Evolutionary conservation across 805 yeast species (phyloP), one percentile per base, ranked within the genome.

Genomic region (Clavispora carvajalis): DNA sequence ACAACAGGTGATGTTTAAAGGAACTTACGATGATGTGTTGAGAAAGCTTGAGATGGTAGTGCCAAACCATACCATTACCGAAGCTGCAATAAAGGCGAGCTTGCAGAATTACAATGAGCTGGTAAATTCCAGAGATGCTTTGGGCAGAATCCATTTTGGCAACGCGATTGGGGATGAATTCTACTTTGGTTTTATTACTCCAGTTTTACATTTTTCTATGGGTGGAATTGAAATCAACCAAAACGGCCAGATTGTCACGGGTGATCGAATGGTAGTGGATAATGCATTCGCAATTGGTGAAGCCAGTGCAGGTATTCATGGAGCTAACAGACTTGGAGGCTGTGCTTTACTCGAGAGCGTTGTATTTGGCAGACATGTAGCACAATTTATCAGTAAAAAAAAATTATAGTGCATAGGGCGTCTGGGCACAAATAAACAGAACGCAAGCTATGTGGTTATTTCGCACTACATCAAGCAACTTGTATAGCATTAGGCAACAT

Each of bases 221-320:
- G 62, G 62, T 1, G 62, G 62, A 2, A 48, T 58, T 18, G 55
- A 53, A 18, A 54, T 56, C 9, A 53, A 54, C 33, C 33, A 36
- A 15, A 12, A 45, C n/a, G 52, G 51, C 13, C 55, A 54, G 29
- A 54, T 54, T 8, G 30, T 51, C 12, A 44, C 42, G 2, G 51
- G 59, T 31, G 49, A 62, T 23, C 52, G 57, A 13, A 41, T 57
- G 1, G 49, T 67, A 7, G 59, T 74, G 3, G 51, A 59, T 1
- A 79, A 80, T 12, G 52, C 80, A 8, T 80, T 66, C 55, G 85
- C 85, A 0, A 76, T 76, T 16, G 88, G 87, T 11, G 87, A 81
- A 54, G 74, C 77, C 16, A 74, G 81, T 36, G 86, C 85, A 15
- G 87, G 85, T 33, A 74, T 80, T 5, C 86, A 80, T 53, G 87